These are phyloP conservation scores for Catharanthus roseus DNA, from an alignment of 257 asterid genomes.

Conservation along the genomic window DNA sequence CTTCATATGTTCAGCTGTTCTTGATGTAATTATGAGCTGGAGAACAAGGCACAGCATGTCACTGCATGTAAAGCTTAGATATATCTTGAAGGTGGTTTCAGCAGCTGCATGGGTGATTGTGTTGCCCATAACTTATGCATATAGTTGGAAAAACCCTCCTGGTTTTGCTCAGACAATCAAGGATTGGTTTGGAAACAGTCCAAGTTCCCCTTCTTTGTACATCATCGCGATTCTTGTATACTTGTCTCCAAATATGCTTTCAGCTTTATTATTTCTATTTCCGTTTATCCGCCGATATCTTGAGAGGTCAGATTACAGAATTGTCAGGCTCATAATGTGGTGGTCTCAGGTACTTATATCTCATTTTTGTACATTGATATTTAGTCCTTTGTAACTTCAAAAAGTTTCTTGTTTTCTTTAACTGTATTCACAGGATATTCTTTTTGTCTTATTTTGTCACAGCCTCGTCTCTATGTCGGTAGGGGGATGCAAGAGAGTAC, in stretches of 20 bases:
- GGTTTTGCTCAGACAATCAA: slow-evolving; percentile 72
- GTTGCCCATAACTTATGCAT: slow-evolving; percentile 90
- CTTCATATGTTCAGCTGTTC: slow-evolving; percentile 54
- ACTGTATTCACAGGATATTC: slow-evolving; percentile 6
- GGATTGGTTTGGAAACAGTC: slow-evolving; percentile 73
- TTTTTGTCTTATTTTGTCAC: slow-evolving; percentile 21
- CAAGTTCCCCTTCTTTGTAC: slow-evolving; percentile 76
- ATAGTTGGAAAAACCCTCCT: slow-evolving; percentile 71
- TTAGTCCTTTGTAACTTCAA: slow-evolving; percentile 6
- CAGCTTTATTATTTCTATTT: slow-evolving; percentile 66
- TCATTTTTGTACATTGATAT: neutral
- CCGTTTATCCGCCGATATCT: slow-evolving; percentile 83
- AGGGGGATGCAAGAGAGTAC: slow-evolving; percentile 98
- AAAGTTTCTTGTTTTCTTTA: slow-evolving; percentile 8
- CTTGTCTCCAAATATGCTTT: slow-evolving; percentile 89
- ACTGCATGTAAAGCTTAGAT: slow-evolving; percentile 80
- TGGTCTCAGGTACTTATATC: slow-evolving; percentile 84
- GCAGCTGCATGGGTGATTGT: slow-evolving; percentile 87
- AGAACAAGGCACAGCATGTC: slow-evolving; percentile 85
- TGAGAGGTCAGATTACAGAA: slow-evolving; percentile 80
- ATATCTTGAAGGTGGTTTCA: slow-evolving; percentile 61
- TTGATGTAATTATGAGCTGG: slow-evolving; percentile 81
- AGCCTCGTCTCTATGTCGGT: slow-evolving; percentile 98
- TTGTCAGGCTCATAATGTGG: slow-evolving; percentile 96
- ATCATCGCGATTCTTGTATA: slow-evolving; percentile 71